Percentiles rank a stretch among this genome's conserved stretches.
Conservation (phyloP, 805 yeast genomes). For the Blastobotrys mokoenaii region DNA sequence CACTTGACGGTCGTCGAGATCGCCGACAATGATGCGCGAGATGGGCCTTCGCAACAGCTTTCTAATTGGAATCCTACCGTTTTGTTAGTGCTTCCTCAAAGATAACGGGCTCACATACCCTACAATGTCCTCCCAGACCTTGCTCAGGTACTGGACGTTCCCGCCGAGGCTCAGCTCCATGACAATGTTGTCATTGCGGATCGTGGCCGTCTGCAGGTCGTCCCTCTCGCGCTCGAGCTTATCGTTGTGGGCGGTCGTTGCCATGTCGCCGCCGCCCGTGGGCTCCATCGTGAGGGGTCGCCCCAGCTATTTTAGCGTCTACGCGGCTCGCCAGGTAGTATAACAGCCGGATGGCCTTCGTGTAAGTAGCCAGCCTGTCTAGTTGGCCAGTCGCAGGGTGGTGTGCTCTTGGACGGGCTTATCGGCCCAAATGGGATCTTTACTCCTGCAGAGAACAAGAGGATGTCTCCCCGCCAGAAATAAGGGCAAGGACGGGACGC, state of each 20-base stretch:
- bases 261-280: not conserved
- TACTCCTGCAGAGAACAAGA: too few relatives aligned
- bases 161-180: constrained; percentile 80
- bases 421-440: not conserved
- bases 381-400: not conserved
- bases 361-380: too few relatives aligned
- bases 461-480: too few relatives aligned
- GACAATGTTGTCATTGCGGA: constrained; percentile 45
- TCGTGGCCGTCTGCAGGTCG: constrained; percentile 21
- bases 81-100: not conserved
- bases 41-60: constrained; percentile 53
- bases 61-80: constrained; percentile 35
- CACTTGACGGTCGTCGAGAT: constrained; percentile 53
- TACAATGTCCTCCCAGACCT: constrained; percentile 70
- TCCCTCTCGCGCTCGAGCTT: constrained; percentile 25
- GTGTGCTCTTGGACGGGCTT: not conserved
- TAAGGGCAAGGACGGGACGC: too few relatives aligned
- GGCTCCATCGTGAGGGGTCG: not conserved
- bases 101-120: constrained; percentile 33
- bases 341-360: too few relatives aligned
- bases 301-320: not conserved
- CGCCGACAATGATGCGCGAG: constrained; percentile 55
- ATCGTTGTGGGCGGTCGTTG: not conserved
- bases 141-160: constrained; percentile 62
- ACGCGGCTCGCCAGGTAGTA: not conserved